A percentile compares a stretch with the other conserved stretches of the same genome.
These are phyloP conservation scores for Wallacemonas rigidus DNA, from an alignment of 208 protist genomes.

Conservation along the genomic window DNA sequence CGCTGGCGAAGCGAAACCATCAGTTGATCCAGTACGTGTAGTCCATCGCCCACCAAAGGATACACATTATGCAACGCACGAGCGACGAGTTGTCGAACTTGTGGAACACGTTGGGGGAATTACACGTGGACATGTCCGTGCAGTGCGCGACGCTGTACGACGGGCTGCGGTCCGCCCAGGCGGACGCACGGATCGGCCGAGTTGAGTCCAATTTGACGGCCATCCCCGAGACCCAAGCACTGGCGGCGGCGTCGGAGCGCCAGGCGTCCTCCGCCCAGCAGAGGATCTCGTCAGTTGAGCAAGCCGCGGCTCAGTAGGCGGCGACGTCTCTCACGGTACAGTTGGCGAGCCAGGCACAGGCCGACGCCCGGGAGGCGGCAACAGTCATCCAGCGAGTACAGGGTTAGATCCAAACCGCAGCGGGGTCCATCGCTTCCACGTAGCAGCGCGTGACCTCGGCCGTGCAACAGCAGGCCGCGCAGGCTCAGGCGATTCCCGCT, in stretches of 20 bases:
- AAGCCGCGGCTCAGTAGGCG: not conserved
- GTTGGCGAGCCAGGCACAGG: not conserved
- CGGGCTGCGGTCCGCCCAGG: not conserved
- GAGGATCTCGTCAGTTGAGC: not conserved
- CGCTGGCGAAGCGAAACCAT: not conserved
- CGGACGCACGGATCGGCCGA: not conserved
- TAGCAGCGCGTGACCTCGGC: not conserved
- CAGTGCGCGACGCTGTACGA: not conserved
- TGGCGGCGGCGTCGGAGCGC: not conserved
- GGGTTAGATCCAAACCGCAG: not conserved
- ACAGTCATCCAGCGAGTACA: not conserved
- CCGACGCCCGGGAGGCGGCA: not conserved
- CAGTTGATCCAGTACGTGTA: not conserved
- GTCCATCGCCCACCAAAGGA: not conserved
- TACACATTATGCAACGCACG: not conserved
- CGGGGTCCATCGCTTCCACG: not conserved
- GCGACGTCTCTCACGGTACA: not conserved
- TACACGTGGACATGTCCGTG: not conserved
- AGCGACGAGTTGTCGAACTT: not conserved
- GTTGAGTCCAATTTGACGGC: not conserved
- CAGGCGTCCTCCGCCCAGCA: not conserved
- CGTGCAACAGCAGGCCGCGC: not conserved
- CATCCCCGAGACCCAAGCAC: not conserved
- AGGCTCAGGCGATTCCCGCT: not conserved
- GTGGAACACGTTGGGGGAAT: not conserved